Percentiles rank a stretch among this genome's conserved stretches.
Conservation (phyloP, 2,329 filamentous ascomycete species). For the Thyridium curvatum region DNA sequence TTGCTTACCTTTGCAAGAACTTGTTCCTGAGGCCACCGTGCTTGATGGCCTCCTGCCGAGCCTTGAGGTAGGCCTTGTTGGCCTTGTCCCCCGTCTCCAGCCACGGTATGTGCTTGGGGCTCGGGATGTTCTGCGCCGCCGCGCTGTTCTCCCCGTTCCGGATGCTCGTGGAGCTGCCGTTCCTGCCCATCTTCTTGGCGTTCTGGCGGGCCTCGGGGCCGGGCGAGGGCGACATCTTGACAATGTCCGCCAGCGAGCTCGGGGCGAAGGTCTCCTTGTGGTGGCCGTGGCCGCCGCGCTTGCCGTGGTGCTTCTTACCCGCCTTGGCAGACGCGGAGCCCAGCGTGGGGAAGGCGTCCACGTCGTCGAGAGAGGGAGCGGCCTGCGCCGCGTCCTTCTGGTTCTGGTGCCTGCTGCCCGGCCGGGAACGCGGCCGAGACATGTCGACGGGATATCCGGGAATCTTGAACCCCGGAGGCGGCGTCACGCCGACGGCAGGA, state of each 20-base stretch:
- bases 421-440: constrained; percentile 72
- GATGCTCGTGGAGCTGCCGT: constrained; percentile 58
- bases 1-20: constrained; percentile 76
- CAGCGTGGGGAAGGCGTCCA: constrained; percentile 88
- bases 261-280: constrained; percentile 63
- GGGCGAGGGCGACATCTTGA: constrained; percentile 92
- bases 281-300: constrained; percentile 76
- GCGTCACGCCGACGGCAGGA: constrained; percentile 48
- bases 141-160: constrained; percentile 71
- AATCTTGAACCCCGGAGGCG: constrained; percentile 66
- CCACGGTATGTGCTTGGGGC: constrained; percentile 92
- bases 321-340: constrained; percentile 68
- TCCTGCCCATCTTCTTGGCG: constrained; percentile 52
- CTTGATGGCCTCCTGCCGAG: constrained; percentile 91
- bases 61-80: constrained; percentile 92
- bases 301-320: constrained; percentile 86
- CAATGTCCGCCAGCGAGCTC: constrained; percentile 84
- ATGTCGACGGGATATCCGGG: constrained; percentile 50
- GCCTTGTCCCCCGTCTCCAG: constrained; percentile 85
- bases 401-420: constrained; percentile 73
- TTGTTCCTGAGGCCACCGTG: constrained; percentile 95
- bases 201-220: constrained; percentile 50
- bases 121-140: constrained; percentile 75
- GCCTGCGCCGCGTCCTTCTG: constrained; percentile 53
- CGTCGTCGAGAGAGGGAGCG: constrained; percentile 81